Evolutionary conservation across 345 rosid species (phyloP).

Genomic region (Aethionema arabicum): DNA sequence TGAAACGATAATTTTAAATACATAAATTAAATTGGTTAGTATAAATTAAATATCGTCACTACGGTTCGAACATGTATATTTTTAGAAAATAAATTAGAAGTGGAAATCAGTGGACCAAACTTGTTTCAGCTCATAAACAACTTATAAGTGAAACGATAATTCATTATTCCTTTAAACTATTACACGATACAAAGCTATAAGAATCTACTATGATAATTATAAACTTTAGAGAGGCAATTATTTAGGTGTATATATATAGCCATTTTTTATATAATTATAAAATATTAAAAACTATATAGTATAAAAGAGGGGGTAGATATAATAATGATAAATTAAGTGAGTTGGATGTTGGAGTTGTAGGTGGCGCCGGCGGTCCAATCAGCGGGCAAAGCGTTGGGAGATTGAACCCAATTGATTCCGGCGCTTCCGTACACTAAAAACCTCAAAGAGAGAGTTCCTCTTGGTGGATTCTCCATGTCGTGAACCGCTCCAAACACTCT

Average conservation of each 20-base stretch:
- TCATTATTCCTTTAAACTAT: no score
- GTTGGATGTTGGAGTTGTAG: conserved; percentile 56
- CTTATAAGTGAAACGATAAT: no score
- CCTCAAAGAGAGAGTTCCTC: conserved; percentile 49
- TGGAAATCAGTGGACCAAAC: no score
- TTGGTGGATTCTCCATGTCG: conserved; percentile 61
- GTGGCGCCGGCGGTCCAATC: conserved; percentile 68
- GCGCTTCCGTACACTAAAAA: conserved; percentile 49
- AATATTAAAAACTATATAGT: conserved; percentile 7
- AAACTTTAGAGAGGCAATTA: no score
- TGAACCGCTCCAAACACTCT: conserved; percentile 72
- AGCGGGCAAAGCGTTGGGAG: conserved; percentile 49
- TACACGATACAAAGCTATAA: no score
- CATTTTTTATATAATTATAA: conserved; percentile 10
- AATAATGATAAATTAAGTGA: conserved; percentile 33
- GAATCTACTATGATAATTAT: no score
- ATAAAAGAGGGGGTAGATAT: background rate
- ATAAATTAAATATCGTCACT: no score
- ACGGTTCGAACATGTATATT: no score
- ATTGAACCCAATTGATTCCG: conserved; percentile 55
- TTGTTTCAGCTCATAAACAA: no score
- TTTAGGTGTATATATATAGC: background rate
- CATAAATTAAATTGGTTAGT: no score
- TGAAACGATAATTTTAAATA: no score
- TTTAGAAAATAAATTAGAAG: no score